A percentile compares a stretch with the other conserved stretches of the same genome.
Evolutionary conservation across 1,284 basidiomycete genomes (phyloP).

Genomic region (Pseudozyma sp.): DNA sequence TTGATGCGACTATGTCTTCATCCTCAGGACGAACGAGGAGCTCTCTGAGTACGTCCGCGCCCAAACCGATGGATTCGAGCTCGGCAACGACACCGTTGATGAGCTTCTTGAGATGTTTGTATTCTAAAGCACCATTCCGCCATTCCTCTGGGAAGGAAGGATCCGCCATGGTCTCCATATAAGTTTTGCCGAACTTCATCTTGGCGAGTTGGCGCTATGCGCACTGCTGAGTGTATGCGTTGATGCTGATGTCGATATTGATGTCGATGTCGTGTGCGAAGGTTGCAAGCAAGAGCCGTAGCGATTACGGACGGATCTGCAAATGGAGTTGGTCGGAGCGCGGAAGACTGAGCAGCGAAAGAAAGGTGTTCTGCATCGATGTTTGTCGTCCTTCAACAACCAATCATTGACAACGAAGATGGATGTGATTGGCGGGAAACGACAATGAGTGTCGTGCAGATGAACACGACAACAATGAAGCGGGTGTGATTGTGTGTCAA

Average conservation of each 20-base stretch:
- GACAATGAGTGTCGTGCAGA: no score
- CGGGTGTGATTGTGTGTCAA: no score
- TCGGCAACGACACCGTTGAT: slow-evolving; percentile 88
- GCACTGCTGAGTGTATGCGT: not conserved
- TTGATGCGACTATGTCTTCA: slow-evolving; percentile 3
- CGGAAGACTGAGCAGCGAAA: no score
- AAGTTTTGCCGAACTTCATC: slow-evolving; percentile 88
- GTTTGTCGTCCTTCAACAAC: no score
- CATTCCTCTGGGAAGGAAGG: slow-evolving; percentile 79
- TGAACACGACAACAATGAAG: no score
- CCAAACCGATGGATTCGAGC: slow-evolving; percentile 81
- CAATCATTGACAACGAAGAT: no score
- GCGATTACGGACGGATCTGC: not conserved
- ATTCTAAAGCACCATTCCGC: slow-evolving; percentile 83
- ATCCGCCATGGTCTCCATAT: slow-evolving; percentile 76
- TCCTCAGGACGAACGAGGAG: slow-evolving; percentile 68
- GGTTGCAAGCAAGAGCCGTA: not conserved
- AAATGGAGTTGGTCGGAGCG: no score
- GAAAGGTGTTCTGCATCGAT: no score
- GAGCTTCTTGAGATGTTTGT: slow-evolving; percentile 90
- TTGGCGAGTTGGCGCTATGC: slow-evolving; percentile 20
- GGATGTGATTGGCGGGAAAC: no score
- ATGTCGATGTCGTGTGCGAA: not conserved
- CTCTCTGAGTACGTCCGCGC: slow-evolving; percentile 74
- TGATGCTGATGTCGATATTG: not conserved